Conservation (phyloP, 305 asterid genomes). For the Solanum hybrid region DNA sequence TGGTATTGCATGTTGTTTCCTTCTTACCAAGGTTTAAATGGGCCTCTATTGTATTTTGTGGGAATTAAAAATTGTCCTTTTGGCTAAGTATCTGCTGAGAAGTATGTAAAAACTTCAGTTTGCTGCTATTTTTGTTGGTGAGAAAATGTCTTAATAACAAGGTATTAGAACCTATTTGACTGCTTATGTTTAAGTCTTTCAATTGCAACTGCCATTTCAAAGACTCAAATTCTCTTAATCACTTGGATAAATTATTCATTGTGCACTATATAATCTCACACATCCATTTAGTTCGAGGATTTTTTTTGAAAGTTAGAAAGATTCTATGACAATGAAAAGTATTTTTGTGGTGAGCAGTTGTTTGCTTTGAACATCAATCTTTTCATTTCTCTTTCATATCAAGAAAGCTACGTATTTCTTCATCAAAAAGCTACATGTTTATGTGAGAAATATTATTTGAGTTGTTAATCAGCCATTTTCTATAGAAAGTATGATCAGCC, state of each 20-base stretch:
- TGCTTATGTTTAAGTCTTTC: background rate
- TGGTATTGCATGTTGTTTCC: background rate
- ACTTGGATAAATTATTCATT: background rate
- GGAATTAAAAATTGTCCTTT: background rate
- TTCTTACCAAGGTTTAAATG: background rate
- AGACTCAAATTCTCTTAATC: background rate
- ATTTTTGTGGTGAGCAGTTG: background rate
- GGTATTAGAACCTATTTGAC: background rate
- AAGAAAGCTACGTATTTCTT: background rate
- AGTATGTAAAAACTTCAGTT: background rate
- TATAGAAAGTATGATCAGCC: background rate
- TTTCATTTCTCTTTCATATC: background rate
- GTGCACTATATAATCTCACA: background rate
- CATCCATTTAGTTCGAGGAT: background rate
- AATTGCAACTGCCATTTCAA: slow-evolving; percentile 2
- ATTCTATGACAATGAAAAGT: background rate
- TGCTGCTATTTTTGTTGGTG: background rate
- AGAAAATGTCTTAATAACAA: background rate
- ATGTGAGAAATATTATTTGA: background rate
- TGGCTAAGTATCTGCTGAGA: background rate
- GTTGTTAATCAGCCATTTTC: background rate
- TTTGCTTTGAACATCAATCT: background rate
- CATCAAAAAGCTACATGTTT: background rate
- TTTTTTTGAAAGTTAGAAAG: background rate
- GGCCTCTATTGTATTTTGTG: background rate